Conservation (phyloP, 2,329 filamentous ascomycete genomes). For the Colletotrichum filicis region DNA sequence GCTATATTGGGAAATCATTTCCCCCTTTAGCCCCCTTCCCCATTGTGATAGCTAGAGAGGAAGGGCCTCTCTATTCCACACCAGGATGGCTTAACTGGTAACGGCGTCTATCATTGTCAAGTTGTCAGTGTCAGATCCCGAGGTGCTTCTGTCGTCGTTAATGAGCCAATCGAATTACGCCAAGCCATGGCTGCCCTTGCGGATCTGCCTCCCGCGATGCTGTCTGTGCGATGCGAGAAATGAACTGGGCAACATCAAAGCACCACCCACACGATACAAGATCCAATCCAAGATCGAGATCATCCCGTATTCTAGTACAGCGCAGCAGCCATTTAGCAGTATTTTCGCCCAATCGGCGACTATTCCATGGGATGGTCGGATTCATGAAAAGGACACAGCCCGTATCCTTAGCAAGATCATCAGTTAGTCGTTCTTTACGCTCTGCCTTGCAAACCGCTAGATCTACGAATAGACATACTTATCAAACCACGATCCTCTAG, state of each 20-base stretch:
- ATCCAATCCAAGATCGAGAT: slow-evolving; percentile 9
- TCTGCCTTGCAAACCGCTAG: background rate
- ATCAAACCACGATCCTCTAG: background rate
- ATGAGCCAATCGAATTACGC: slow-evolving; percentile 3
- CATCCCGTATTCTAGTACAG: background rate
- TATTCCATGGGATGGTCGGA: background rate
- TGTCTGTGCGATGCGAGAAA: slow-evolving; percentile 13
- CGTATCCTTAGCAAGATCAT: background rate
- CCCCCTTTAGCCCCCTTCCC: background rate
- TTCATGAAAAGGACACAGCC: background rate
- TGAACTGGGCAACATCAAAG: slow-evolving; percentile 13
- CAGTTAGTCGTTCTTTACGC: background rate
- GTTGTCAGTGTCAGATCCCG: background rate
- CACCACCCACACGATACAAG: background rate
- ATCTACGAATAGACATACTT: background rate
- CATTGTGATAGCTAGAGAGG: background rate
- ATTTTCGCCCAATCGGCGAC: background rate
- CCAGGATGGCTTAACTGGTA: background rate
- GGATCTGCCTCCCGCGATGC: slow-evolving; percentile 15
- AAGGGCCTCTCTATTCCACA: background rate
- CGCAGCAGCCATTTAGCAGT: background rate
- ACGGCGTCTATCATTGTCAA: background rate
- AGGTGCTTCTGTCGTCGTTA: background rate
- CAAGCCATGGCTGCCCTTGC: background rate
- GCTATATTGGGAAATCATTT: slow-evolving; percentile 1